A percentile compares a stretch with the other conserved stretches of the same genome.
phyloP scores from a whole-genome alignment of 2,329 filamentous ascomycete genomes.

The Penicillium italicum region DNA sequence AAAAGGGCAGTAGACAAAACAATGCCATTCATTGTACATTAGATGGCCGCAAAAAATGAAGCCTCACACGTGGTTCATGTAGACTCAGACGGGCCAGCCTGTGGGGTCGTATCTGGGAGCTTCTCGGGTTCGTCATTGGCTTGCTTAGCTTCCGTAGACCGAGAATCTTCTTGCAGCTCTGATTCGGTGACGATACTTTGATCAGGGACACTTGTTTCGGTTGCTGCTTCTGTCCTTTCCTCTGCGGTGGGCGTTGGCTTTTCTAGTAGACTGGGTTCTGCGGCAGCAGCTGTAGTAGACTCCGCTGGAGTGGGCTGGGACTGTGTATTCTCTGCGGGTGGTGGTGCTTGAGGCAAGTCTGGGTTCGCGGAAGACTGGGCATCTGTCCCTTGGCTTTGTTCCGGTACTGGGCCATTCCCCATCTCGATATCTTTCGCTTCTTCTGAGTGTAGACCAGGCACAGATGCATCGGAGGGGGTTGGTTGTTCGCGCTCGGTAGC shows the following conservation, averaged over 20 bases:
- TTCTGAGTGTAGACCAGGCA: neutral
- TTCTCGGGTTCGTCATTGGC: neutral
- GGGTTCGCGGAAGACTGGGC: neutral
- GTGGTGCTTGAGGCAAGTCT: neutral
- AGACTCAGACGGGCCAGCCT: neutral
- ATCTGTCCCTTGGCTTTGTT: neutral
- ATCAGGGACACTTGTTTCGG: neutral
- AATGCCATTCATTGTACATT: neutral
- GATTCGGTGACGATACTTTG: neutral
- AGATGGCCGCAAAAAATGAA: neutral
- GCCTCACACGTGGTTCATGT: neutral
- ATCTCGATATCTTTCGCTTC: constrained; percentile 13
- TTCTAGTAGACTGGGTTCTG: neutral
- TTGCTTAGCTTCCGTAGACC: neutral
- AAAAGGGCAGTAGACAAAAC: neutral
- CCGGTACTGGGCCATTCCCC: neutral
- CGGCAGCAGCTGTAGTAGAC: neutral
- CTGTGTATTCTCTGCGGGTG: neutral
- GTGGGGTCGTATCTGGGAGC: neutral
- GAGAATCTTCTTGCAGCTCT: neutral
- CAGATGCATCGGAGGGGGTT: neutral
- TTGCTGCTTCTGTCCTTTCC: neutral
- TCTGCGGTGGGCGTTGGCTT: neutral
- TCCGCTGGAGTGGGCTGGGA: neutral
- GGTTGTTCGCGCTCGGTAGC: neutral